Percentiles rank a stretch among this genome's conserved stretches.
phyloP scores from a whole-genome alignment of 495 filamentous ascomycete species.

The Jackrogersella minutella region DNA sequence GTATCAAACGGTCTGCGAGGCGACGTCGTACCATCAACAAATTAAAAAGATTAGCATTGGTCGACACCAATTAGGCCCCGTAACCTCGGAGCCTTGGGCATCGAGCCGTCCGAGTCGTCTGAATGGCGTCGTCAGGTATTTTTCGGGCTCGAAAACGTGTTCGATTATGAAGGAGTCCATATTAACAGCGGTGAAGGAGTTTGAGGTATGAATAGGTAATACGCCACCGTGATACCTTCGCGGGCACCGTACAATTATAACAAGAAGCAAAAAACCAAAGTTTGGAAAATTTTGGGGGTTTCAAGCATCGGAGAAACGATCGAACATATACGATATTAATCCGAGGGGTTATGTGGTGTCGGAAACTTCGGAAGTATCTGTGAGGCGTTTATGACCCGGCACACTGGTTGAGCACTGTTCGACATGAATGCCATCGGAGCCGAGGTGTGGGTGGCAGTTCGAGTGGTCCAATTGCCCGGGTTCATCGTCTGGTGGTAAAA shows the following conservation, averaged over 20 bases:
- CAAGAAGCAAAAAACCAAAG: background rate
- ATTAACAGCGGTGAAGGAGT: background rate
- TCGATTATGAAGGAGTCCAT: background rate
- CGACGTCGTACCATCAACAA: background rate
- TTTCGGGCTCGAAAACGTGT: slow-evolving; percentile 4
- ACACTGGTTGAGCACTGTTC: slow-evolving; percentile 9
- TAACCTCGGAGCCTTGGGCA: background rate
- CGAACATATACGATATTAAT: background rate
- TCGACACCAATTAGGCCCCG: background rate
- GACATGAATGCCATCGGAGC: slow-evolving; percentile 6
- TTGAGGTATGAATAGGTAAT: background rate
- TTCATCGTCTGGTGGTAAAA: background rate
- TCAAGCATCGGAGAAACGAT: background rate
- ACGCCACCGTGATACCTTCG: background rate
- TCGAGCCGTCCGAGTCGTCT: background rate
- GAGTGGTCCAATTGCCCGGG: slow-evolving; percentile 1
- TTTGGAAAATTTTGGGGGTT: too few species aligned
- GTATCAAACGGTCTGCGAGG: background rate
- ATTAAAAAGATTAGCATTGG: background rate
- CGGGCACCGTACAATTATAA: background rate
- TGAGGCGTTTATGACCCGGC: slow-evolving; percentile 3
- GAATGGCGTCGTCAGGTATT: background rate
- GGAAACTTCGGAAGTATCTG: slow-evolving; percentile 5
- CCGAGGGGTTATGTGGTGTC: background rate
- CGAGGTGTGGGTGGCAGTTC: slow-evolving; percentile 9